Conservation (phyloP, 805 yeast genomes). For the Ogataea angusta region DNA sequence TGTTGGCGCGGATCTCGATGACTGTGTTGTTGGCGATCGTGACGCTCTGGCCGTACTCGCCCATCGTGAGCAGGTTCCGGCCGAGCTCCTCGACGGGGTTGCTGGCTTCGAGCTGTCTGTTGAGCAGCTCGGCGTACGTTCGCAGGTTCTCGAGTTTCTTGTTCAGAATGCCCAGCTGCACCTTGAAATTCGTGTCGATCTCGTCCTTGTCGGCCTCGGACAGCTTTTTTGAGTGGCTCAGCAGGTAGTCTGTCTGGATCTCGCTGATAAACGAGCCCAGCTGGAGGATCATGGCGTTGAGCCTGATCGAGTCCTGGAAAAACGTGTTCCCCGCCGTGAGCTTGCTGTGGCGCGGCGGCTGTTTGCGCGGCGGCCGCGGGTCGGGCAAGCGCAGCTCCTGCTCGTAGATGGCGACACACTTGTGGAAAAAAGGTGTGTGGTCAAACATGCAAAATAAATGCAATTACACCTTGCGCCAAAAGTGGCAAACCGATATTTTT, state of each 20-base stretch:
- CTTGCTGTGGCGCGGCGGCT: slow-evolving; percentile 6
- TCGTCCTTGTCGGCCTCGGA: slow-evolving; percentile 27
- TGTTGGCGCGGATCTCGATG: slow-evolving; percentile 44
- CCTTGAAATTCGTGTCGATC: slow-evolving; percentile 27
- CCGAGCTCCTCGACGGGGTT: slow-evolving; percentile 46
- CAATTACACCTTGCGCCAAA: slow-evolving; percentile 10
- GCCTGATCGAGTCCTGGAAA: slow-evolving; percentile 37
- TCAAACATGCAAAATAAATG: slow-evolving; percentile 38
- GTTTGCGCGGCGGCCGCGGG: neutral
- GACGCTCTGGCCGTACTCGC: slow-evolving; percentile 36
- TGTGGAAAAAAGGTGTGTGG: slow-evolving; percentile 45
- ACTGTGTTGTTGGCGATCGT: slow-evolving; percentile 37
- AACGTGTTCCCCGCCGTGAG: slow-evolving; percentile 36
- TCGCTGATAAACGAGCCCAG: slow-evolving; percentile 34
- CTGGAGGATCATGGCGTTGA: slow-evolving; percentile 33
- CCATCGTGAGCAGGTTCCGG: slow-evolving; percentile 30
- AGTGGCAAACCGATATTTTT: slow-evolving; percentile 11
- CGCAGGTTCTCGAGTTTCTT: slow-evolving; percentile 30
- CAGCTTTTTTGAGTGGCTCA: slow-evolving; percentile 25
- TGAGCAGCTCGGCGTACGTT: slow-evolving; percentile 38
- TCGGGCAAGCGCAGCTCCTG: slow-evolving; percentile 11
- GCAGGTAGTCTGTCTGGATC: slow-evolving; percentile 36
- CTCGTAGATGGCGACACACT: slow-evolving; percentile 44
- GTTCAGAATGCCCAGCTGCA: slow-evolving; percentile 22
- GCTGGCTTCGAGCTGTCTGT: slow-evolving; percentile 46